Base-by-base conservation (phyloP, 768 basidiomycete genomes). In the Russula sp. region DNA sequence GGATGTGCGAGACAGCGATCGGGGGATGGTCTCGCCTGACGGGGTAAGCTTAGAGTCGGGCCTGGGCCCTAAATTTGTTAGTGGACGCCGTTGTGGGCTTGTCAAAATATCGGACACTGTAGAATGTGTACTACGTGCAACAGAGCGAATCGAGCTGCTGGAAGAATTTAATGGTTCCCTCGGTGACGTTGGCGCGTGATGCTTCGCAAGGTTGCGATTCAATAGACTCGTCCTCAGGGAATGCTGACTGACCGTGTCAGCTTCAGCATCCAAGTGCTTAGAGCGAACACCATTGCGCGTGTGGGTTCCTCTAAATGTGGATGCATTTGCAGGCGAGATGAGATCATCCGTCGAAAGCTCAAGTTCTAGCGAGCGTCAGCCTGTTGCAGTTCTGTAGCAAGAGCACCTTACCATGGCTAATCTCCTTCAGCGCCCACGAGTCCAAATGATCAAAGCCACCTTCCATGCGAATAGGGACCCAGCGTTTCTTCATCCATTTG, bases 381-480 rank as follows among this genome's bases (percentile, higher is more conserved):
- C 41, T 45, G 53, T 25, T 9, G 41, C 35, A 41, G 47, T 25
- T 43, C 20, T 64, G 39, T 39, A 47, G 11, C 18, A 54, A 38
- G 9, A 58, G 16, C n/a, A 14, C 78, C 88, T 67, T 64, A 90
- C 92, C 81, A 68, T 88, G 83, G 45, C 84, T 81, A 43, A 98
- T 92, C 69, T 98, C 96, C 70, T 92, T 87, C 57, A 95, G 71
- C 0, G 88, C 85, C 92, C 93, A 97, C 5, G 79, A 80, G 52
- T 96, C 92, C n/a, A 98, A 77, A 5, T 74, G 70, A 54, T 88
- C 86, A 67, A 98, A 96, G 0, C 90, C 91, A n/a, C 83, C 82
- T 54, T 85, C 84, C 52, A 87, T 83, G 13, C 87, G 79, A 34
- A 93, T 81, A 13, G 76, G 79, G 48, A 87, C 69, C 93, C 92